These are phyloP conservation scores for Pleurotus salmoneostramineus DNA, from an alignment of 768 basidiomycete species.

Conservation along the genomic window DNA sequence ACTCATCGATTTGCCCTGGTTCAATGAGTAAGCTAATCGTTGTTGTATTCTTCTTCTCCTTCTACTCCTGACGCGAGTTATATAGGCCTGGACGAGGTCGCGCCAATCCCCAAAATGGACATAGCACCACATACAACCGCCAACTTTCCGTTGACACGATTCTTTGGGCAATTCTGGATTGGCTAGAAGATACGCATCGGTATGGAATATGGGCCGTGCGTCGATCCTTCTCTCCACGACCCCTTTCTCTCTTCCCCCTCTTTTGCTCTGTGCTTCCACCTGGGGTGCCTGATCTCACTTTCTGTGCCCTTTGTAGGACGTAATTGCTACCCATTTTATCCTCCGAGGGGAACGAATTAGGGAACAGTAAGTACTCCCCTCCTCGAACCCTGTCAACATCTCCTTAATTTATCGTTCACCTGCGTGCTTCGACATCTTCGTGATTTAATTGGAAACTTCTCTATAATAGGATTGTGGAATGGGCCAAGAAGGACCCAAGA, in stretches of 20 bases:
- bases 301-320: constrained; percentile 2
- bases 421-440: neutral
- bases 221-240: constrained; percentile 2
- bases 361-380: constrained; percentile 2
- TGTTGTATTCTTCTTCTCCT: neutral
- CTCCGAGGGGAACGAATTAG: constrained; percentile 6
- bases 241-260: constrained; percentile 4
- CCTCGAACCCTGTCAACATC: too few species aligned
- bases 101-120: constrained; percentile 27
- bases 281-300: neutral
- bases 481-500: constrained; percentile 23
- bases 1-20: constrained; percentile 48
- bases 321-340: constrained; percentile 9
- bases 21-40: constrained; percentile 45
- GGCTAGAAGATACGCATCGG: constrained; percentile 40
- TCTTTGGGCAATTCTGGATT: constrained; percentile 51
- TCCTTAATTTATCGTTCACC: constrained; percentile 1
- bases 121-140: constrained; percentile 44
- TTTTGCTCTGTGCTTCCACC: neutral
- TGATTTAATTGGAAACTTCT: neutral
- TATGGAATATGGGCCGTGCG: constrained; percentile 44
- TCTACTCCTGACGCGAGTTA: neutral
- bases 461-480: constrained; percentile 26
- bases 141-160: constrained; percentile 38
- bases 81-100: constrained; percentile 44